Percentiles rank a stretch among this genome's conserved stretches.
Evolutionary conservation across 1,284 basidiomycete genomes (phyloP).

Genomic region (Sporisorium graminicola): DNA sequence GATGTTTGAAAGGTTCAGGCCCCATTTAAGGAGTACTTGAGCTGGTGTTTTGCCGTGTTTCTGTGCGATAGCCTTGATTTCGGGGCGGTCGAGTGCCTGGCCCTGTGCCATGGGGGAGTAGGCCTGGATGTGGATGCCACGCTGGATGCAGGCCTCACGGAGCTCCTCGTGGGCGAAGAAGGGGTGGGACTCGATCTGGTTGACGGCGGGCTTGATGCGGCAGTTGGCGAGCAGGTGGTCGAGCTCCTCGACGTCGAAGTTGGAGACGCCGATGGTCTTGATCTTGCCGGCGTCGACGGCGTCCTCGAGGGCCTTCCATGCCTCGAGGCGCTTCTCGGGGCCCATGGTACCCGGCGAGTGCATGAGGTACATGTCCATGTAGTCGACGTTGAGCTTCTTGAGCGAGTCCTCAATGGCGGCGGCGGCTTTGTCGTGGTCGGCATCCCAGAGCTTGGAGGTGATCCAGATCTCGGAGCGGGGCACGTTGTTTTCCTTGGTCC

Average conservation of each 20-base stretch:
- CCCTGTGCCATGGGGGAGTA: constrained; percentile 69
- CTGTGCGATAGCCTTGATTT: constrained; percentile 66
- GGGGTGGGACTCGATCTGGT: constrained; percentile 69
- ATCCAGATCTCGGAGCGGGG: constrained; percentile 69
- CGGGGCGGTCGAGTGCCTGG: constrained; percentile 64
- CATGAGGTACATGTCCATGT: constrained; percentile 68
- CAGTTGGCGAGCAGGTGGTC: constrained; percentile 64
- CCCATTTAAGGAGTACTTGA: constrained; percentile 63
- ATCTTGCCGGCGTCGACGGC: constrained; percentile 68
- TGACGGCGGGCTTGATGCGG: constrained; percentile 68
- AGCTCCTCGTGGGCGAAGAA: constrained; percentile 69
- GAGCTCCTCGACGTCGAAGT: constrained; percentile 68
- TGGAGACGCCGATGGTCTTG: constrained; percentile 68
- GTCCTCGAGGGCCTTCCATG: constrained; percentile 68
- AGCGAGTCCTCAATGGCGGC: constrained; percentile 68
- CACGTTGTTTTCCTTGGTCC: constrained; percentile 59
- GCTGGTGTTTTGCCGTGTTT: constrained; percentile 69
- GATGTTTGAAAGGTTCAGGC: constrained; percentile 63
- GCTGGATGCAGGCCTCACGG: constrained; percentile 62
- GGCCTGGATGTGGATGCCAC: constrained; percentile 67
- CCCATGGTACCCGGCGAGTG: constrained; percentile 68
- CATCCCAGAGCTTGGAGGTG: constrained; percentile 69
- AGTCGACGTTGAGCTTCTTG: constrained; percentile 66
- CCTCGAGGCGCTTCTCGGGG: constrained; percentile 59
- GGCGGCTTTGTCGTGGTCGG: constrained; percentile 65